phyloP scores from a whole-genome alignment of 768 basidiomycete species.

The Mycena floridula region DNA sequence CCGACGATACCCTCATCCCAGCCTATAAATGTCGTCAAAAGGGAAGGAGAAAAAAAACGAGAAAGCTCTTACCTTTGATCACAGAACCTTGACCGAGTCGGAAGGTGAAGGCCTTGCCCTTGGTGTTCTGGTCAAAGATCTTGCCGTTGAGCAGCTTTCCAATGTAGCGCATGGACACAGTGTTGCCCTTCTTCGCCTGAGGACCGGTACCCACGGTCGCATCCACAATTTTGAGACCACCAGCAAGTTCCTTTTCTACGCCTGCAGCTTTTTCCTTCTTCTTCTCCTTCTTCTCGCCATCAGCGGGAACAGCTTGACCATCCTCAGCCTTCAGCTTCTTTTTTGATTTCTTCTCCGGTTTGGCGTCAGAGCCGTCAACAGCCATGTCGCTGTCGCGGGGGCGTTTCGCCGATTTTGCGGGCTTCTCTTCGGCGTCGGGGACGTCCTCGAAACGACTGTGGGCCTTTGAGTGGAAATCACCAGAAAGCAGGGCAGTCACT shows the following conservation, averaged over 20 bases:
- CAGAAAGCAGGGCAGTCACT: neutral
- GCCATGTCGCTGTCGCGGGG: conserved; percentile 55
- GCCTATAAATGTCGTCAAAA: conserved; percentile 30
- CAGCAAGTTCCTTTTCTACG: conserved; percentile 43
- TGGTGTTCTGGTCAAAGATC: conserved; percentile 74
- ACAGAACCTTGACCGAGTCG: conserved; percentile 83
- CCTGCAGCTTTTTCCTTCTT: conserved; percentile 21
- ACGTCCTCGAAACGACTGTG: conserved; percentile 69
- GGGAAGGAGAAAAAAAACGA: neutral
- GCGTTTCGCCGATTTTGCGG: conserved; percentile 57
- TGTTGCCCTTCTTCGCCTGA: conserved; percentile 80
- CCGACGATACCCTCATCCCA: conserved; percentile 93
- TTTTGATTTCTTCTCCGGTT: conserved; percentile 29
- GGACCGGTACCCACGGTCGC: conserved; percentile 78
- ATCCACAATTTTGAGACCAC: conserved; percentile 76
- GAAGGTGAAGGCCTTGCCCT: conserved; percentile 85
- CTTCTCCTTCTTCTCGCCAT: conserved; percentile 24
- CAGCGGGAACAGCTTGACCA: conserved; percentile 10
- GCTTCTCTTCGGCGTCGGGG: conserved; percentile 35
- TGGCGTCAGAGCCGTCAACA: conserved; percentile 30
- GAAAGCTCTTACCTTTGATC: conserved; percentile 79
- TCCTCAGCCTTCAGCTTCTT: conserved; percentile 22
- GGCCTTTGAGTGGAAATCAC: too few species aligned
- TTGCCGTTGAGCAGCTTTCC: conserved; percentile 80
- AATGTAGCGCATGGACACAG: conserved; percentile 84